phyloP scores from a whole-genome alignment of 2,329 filamentous ascomycete genomes.

The Diaporthe sp. region DNA sequence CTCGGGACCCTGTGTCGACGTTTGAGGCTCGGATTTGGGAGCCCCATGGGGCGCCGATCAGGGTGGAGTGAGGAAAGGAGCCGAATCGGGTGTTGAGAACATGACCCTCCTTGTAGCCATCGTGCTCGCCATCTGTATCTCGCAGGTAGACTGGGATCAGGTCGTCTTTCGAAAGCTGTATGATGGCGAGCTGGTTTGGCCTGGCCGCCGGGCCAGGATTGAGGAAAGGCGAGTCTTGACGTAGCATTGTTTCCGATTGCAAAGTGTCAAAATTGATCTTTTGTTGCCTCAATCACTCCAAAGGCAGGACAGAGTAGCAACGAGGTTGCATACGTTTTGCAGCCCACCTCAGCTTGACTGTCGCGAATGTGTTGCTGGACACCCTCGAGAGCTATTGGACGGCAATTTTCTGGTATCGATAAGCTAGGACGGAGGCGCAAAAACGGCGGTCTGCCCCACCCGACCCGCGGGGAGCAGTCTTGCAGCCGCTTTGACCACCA shows the following conservation, averaged over 20 bases:
- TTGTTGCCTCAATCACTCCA: not conserved
- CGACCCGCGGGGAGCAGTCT: not conserved
- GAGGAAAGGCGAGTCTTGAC: constrained; percentile 80
- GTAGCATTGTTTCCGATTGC: constrained; percentile 49
- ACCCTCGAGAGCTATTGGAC: not conserved
- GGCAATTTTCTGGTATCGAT: constrained; percentile 37
- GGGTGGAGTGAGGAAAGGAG: constrained; percentile 85
- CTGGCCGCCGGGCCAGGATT: constrained; percentile 74
- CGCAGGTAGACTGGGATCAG: constrained; percentile 82
- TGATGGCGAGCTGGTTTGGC: constrained; percentile 79
- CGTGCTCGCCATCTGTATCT: constrained; percentile 71
- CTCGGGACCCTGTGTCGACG: constrained; percentile 92
- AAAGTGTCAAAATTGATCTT: constrained; percentile 37
- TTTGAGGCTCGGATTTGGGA: constrained; percentile 90
- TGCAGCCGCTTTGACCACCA: not conserved
- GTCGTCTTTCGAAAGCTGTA: constrained; percentile 90
- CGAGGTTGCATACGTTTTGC: not conserved
- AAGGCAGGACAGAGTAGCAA: not conserved
- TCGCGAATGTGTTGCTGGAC: not conserved
- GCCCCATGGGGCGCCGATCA: constrained; percentile 87
- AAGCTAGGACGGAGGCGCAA: not conserved
- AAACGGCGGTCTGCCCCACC: not conserved
- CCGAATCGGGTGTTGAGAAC: constrained; percentile 95
- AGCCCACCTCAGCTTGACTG: not conserved
- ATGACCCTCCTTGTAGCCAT: constrained; percentile 81